A percentile compares a stretch with the other conserved stretches of the same genome.
Evolutionary conservation across 228 moss, liverwort and hornwort genomes (phyloP).

Genomic region (Sphagnum magellanicum): DNA sequence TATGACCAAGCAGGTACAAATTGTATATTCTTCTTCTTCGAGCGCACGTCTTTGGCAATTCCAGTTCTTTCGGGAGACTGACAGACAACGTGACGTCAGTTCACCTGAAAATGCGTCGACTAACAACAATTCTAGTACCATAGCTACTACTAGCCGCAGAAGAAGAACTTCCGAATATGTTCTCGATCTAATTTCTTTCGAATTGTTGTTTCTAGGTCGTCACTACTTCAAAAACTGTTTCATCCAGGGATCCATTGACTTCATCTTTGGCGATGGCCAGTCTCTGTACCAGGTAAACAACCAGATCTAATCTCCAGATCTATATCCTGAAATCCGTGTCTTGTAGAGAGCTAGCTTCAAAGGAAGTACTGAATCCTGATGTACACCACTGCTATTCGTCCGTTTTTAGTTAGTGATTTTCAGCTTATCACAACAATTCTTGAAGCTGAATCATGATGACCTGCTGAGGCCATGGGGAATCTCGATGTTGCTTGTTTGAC

Average conservation of each 20-base stretch:
- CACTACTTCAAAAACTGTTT: conserved; percentile 85
- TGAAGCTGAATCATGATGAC: neutral
- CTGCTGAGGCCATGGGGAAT: neutral
- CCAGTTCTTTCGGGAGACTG: no score
- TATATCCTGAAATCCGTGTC: neutral
- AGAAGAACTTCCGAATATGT: no score
- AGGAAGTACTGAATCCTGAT: neutral
- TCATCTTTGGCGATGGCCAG: conserved; percentile 73
- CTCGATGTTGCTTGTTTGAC: neutral
- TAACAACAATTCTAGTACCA: no score
- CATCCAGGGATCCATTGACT: conserved; percentile 79
- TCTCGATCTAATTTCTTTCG: no score
- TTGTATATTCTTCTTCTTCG: no score
- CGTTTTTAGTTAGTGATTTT: neutral
- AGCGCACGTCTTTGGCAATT: no score
- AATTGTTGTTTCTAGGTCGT: conserved; percentile 19
- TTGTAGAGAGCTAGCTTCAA: neutral
- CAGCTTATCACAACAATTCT: neutral
- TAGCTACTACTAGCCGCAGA: no score
- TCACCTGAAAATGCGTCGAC: no score
- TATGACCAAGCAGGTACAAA: conserved; percentile 32
- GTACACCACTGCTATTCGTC: neutral
- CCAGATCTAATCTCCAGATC: neutral
- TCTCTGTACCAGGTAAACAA: conserved; percentile 58
- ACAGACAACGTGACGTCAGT: no score